These are phyloP conservation scores for Mediolabrus comicus DNA, from an alignment of 108 stramenopile species.

Conservation along the genomic window DNA sequence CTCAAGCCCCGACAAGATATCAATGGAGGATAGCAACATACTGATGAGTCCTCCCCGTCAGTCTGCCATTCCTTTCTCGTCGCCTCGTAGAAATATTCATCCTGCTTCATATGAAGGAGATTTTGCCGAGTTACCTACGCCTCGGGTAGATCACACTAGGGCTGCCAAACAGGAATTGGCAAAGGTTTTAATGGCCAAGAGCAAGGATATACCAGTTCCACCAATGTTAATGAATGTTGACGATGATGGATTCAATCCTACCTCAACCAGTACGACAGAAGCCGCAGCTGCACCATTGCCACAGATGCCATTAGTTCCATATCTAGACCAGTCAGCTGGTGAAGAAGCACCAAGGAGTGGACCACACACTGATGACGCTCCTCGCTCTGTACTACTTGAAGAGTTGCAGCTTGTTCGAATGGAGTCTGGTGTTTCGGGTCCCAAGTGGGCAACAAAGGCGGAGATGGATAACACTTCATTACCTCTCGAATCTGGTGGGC, in stretches of 20 bases:
- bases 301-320: constrained; percentile 19
- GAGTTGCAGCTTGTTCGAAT: constrained; percentile 46
- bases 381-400: constrained; percentile 40
- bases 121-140: constrained; percentile 35
- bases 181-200: background rate
- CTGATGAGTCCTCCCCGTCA: background rate
- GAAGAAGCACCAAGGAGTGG: constrained; percentile 5
- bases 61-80: constrained; percentile 6
- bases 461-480: background rate
- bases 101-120: constrained; percentile 1
- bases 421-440: constrained; percentile 47
- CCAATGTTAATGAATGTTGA: background rate
- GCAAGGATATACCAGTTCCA: background rate
- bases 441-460: constrained; percentile 27
- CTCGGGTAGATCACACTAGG: constrained; percentile 37
- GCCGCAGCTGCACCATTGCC: background rate
- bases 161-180: constrained; percentile 20
- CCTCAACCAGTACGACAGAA: background rate
- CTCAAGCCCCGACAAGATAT: background rate
- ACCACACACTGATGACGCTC: constrained; percentile 16
- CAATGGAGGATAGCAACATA: background rate
- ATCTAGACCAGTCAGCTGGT: constrained; percentile 19
- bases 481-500: constrained; percentile 3
- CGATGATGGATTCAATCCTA: background rate
- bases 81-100: constrained; percentile 2